A percentile compares a stretch with the other conserved stretches of the same genome.
Conservation (phyloP, 2,329 filamentous ascomycete species). For the Alternaria triticina region DNA sequence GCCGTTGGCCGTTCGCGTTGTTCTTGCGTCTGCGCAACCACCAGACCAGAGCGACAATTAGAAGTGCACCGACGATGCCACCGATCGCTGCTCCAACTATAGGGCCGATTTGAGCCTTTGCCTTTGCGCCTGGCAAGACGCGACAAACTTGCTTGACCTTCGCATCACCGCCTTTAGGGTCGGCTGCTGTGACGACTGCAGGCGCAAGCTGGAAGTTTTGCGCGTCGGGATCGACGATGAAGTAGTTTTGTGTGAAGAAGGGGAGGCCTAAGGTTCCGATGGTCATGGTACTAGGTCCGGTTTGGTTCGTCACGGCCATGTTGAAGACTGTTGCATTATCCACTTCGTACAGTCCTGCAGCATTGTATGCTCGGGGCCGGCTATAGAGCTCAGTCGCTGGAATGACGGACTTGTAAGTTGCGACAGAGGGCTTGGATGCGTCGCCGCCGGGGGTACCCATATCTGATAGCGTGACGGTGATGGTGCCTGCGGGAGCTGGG, state of each 20-base stretch:
- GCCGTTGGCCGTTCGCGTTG: not conserved
- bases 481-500: conserved; percentile 18
- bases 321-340: conserved; percentile 23
- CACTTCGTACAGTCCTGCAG: conserved; percentile 19
- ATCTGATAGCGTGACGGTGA: conserved; percentile 25
- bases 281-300: not conserved
- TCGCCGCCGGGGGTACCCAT: conserved; percentile 15
- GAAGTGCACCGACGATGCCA: conserved; percentile 11
- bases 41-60: conserved; percentile 10
- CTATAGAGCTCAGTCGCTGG: conserved; percentile 21
- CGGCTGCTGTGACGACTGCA: conserved; percentile 17
- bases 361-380: conserved; percentile 21
- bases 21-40: conserved; percentile 9
- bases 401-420: conserved; percentile 23
- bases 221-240: conserved; percentile 23
- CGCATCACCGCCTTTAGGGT: conserved; percentile 17
- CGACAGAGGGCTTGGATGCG: conserved; percentile 22
- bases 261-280: conserved; percentile 18
- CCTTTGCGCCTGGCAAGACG: conserved; percentile 12
- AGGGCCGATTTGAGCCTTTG: conserved; percentile 6
- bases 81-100: conserved; percentile 16
- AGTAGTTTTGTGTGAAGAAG: conserved; percentile 29
- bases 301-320: conserved; percentile 24
- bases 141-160: conserved; percentile 22
- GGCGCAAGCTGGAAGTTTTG: conserved; percentile 24